phyloP scores from a whole-genome alignment of 2,329 filamentous ascomycete genomes.

The Cytospora schulzeri region DNA sequence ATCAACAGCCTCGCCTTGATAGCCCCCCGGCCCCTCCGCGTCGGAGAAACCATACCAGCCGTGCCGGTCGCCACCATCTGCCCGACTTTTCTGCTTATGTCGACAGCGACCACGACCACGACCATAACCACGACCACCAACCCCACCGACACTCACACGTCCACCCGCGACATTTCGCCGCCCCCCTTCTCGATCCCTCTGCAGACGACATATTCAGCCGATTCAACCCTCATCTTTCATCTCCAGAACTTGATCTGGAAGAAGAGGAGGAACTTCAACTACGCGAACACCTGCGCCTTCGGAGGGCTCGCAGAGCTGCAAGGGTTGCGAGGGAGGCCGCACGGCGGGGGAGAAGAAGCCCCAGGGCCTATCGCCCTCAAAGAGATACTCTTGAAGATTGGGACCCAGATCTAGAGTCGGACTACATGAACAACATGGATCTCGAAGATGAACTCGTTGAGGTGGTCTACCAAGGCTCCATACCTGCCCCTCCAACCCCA shows the following conservation, averaged over 20 bases:
- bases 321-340: constrained; percentile 14
- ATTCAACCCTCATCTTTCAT: not conserved
- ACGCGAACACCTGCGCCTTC: constrained; percentile 6
- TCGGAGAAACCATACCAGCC: not conserved
- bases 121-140: not conserved
- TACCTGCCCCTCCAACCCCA: constrained; percentile 12
- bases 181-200: not conserved
- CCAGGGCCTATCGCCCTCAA: not conserved
- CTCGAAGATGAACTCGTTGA: constrained; percentile 25
- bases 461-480: constrained; percentile 18
- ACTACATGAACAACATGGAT: constrained; percentile 12
- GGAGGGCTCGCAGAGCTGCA: constrained; percentile 18
- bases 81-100: not conserved
- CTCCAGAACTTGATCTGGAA: not conserved
- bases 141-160: not conserved
- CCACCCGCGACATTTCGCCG: not conserved
- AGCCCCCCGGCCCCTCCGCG: not conserved
- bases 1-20: not conserved
- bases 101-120: not conserved
- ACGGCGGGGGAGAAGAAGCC: not conserved
- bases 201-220: not conserved
- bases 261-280: not conserved
- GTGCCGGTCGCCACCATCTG: not conserved
- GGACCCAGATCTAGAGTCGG: not conserved
- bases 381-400: not conserved